Base-by-base conservation (phyloP, 2,329 filamentous ascomycete species). In the Zasmidium angulare region DNA sequence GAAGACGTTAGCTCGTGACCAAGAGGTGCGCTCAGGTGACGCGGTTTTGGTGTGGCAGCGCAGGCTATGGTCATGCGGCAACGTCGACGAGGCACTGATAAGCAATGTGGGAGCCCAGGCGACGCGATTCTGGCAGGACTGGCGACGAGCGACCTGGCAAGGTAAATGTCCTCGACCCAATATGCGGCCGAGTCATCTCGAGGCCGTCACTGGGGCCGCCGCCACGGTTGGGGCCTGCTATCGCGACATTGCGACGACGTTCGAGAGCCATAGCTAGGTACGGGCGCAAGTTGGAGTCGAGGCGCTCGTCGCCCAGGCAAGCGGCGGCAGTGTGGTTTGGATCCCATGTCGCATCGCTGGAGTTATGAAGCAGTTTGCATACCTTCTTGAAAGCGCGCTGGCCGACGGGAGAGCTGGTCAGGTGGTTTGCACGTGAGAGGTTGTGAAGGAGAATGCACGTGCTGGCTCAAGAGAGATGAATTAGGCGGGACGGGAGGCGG, bases 1-100 rank as follows among this genome's bases (percentile, higher is more conserved):
- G 36, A 43, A 17, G n/a, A 50, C 24, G 49, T 50, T 50, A 50
- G 49, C 49, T 50, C 49, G 49, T 50, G 49, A 50, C 29, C 49
- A 50, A 50, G 49, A 50, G 17, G 6, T 19, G 9, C 29, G 49
- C 49, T 24, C 49, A 50, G 26, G 49, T 50, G 49, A 50, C 22
- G 24, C 49, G 49, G 9, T 24, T 19, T 11, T 26, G 49, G 49
- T 24, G 24, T 29, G 21, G 49, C 49, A 50, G 21, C 49, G 49
- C 49, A 29, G 24, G 49, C 49, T 12, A 12, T 10, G 49, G 49
- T 50, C 49, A 50, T 50, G 49, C 22, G 49, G 49, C 49, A 23
- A 26, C 49, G 17, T 21, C n/a, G 22, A 26, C 49, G 24, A 50
- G 22, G 49, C 49, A 26, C 49, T 50, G 49, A 50, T 50, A 50